Percentiles rank a stretch among this genome's conserved stretches.
Conservation (phyloP, 768 basidiomycete species). For the Boletus pseudopeckii region DNA sequence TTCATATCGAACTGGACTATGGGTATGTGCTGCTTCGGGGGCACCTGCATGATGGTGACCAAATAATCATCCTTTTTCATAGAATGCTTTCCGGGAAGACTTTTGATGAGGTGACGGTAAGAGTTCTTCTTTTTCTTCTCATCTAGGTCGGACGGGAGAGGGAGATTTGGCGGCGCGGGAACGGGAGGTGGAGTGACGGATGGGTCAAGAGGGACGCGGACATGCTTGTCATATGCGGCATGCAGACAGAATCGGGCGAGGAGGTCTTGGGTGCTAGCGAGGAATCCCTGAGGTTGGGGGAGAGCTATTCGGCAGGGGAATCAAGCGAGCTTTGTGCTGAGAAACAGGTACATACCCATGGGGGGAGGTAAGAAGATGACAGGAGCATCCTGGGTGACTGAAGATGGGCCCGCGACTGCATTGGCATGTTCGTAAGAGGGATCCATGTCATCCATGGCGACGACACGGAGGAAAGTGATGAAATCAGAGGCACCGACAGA, state of each 20-base stretch:
- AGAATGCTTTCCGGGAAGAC: conserved; percentile 75
- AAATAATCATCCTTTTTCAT: conserved; percentile 78
- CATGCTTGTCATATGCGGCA: conserved; percentile 78
- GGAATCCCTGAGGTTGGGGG: conserved; percentile 40
- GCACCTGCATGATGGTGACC: conserved; percentile 58
- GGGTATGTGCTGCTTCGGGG: conserved; percentile 65
- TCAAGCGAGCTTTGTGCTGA: conserved; percentile 8
- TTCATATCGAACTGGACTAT: conserved; percentile 61
- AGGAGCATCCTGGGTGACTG: conserved; percentile 21
- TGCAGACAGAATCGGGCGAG: conserved; percentile 68
- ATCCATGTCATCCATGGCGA: conserved; percentile 31
- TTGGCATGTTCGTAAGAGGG: conserved; percentile 37
- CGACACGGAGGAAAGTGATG: conserved; percentile 11
- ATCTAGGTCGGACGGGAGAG: conserved; percentile 51
- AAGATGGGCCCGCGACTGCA: conserved; percentile 65
- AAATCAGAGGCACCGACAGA: conserved; percentile 26
- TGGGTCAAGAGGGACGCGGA: conserved; percentile 46
- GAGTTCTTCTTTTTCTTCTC: conserved; percentile 74
- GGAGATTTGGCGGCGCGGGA: conserved; percentile 31
- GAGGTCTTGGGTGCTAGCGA: conserved; percentile 77
- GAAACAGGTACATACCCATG: conserved; percentile 27
- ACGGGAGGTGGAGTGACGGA: conserved; percentile 26
- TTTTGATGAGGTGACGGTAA: conserved; percentile 75
- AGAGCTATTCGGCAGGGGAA: conserved; percentile 21
- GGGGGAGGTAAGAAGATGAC: conserved; percentile 31